Evolutionary conservation across 305 asterid genomes (phyloP), one percentile per base, ranked within the genome.

Genomic region (Salvia sclarea): DNA sequence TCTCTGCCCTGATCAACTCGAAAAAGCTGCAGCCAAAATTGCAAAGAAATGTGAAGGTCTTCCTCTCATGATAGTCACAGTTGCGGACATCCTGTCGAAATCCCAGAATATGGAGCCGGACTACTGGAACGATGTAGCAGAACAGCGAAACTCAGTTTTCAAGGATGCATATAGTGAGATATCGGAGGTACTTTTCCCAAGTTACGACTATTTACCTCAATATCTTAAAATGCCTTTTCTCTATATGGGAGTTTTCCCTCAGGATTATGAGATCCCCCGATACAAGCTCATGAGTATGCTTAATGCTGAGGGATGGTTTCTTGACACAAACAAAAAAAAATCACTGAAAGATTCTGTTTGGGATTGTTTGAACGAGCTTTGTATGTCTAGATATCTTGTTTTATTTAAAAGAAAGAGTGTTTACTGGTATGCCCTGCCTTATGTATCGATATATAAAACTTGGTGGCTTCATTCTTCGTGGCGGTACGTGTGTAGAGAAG

Each of bases 401-500:
- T 33, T 33, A 5, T 5, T 1, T 1, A 5, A 5, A 33, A 2
- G 38, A 5, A 33, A 9, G 5, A 25, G 31, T 25, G 31, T 25
- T 25, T 25, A 25, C 31, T 1, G 31, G 31, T 2, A 1, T 25
- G 31, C 4, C 3, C 3, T 1, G 31, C 3, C 2, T 25, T 25
- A 25, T 0, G 5, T 0, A 4, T 33, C 8, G 9, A 6, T 5
- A 9, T 33, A 33, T 33, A 33, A 58, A 48, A 59, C 61, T 3
- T 53, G 56, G 3, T 1, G 52, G 1, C 31, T 71, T 31, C 68
- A 52, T 21, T 30, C 68, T 38, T 3, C 2, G 0, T 58, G 70
- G 16, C 37, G 68, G 33, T 28, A 69, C 14, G 10, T 75, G 1
- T 75, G 74, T 22, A 0, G 17, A 8, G 63, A 17, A 43, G 66